Evolutionary conservation across 768 basidiomycete species (phyloP), one percentile per base, ranked within the genome.

Genomic region (Tulasnella sp.): DNA sequence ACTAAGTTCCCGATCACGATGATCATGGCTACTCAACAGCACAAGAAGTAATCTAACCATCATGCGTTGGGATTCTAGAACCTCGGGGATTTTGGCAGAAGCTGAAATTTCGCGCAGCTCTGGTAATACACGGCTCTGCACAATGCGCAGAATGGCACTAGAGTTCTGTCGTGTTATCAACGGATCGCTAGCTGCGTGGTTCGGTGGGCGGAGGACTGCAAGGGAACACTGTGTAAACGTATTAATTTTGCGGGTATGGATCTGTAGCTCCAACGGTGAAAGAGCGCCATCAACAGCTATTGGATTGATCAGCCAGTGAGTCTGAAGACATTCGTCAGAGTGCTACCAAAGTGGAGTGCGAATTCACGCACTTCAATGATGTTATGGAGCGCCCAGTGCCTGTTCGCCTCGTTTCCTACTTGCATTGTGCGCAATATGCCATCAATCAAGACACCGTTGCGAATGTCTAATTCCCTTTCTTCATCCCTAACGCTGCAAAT

Each of bases 321-420:
- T 8, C 24, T 9, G 22, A 41, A 40, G 37, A 8, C 15, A 29
- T 32, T 39, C 16, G 19, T 8, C 22, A 19, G 3, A 3, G 1
- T 12, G 32, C 41, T 6, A 53, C 29, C 41, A 10, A 33, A 22
- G n/a, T n/a, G n/a, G 8, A 33, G 4, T 22, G 24, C 27, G 27
- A 10, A 12, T 4, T 37, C 29, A 57, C 66, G 43, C 56, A 79
- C 79, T 67, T 81, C 70, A n/a, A 74, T 49, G 0, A 67, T 59
- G 51, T 73, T 67, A 34, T 67, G 64, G 20, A 82, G 57, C 10
- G 76, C 59, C 75, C 76, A 78, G 44, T 69, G 62, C 12, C 74
- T 69, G n/a, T 66, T 65, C 0, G 63, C 62, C 19, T 70, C 63
- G 3, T 67, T 61, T 28, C 71, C 72, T 33, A 72, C 66, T 57